These are phyloP conservation scores for Suillus placidus DNA, from an alignment of 768 basidiomycete species.

Conservation along the genomic window DNA sequence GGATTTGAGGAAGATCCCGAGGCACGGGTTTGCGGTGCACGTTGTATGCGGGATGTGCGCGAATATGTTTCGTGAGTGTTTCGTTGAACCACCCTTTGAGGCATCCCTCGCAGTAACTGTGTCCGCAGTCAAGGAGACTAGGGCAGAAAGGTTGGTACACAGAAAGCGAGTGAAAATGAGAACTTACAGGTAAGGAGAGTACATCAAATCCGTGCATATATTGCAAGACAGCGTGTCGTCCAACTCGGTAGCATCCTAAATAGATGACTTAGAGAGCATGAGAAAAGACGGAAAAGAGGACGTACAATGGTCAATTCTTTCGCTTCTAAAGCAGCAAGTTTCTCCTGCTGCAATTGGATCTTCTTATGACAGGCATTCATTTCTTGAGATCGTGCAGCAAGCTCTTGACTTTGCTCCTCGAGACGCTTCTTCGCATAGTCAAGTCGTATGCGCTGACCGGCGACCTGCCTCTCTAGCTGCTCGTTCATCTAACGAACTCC, in stretches of 20 bases:
- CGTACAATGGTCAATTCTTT: neutral
- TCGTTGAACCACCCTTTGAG: conserved; percentile 57
- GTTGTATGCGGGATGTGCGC: conserved; percentile 48
- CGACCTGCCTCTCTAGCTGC: neutral
- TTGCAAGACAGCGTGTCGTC: conserved; percentile 63
- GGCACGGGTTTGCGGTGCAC: conserved; percentile 28
- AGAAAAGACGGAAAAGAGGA: neutral
- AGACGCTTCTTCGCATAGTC: conserved; percentile 14
- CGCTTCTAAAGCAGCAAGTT: too few relatives aligned
- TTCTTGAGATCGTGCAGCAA: conserved; percentile 1
- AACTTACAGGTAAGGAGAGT: too few relatives aligned
- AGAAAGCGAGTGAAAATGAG: too few relatives aligned
- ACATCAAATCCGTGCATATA: conserved; percentile 59
- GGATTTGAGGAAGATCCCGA: conserved; percentile 20
- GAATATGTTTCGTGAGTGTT: conserved; percentile 51
- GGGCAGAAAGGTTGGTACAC: too few relatives aligned
- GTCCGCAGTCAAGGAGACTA: too few relatives aligned
- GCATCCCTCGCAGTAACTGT: conserved; percentile 38
- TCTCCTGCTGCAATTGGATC: neutral
- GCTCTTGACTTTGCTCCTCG: conserved; percentile 15
- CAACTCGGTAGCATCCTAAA: conserved; percentile 45
- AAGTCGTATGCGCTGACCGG: conserved; percentile 23
- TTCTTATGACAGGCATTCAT: neutral
- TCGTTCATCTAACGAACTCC: neutral
- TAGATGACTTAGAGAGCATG: conserved; percentile 2